phyloP scores from a whole-genome alignment of 148 eudicot genomes.

The Fagopyrum homotropicum region DNA sequence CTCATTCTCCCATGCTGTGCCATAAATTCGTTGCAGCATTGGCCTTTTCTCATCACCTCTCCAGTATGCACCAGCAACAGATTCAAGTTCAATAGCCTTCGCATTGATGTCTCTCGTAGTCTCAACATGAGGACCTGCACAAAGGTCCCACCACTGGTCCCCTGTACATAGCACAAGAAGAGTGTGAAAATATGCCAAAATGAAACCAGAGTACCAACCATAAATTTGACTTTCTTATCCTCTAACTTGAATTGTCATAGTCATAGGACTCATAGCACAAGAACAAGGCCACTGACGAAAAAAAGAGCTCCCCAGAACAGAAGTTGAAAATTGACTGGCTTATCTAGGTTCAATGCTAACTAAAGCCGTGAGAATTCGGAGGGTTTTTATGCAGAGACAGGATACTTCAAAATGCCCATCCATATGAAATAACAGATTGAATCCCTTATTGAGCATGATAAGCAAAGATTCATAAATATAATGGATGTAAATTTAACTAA shows the following conservation, averaged over 20 bases:
- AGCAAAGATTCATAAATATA: too few relatives aligned
- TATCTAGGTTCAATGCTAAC: not conserved
- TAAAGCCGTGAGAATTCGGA: not conserved
- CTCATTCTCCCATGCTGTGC: slow-evolving; percentile 97
- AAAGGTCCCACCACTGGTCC: slow-evolving; percentile 99
- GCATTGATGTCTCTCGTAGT: slow-evolving; percentile 82
- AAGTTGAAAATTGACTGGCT: not conserved
- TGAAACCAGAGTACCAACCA: not conserved
- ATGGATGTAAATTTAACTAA: too few relatives aligned
- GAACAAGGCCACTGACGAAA: too few relatives aligned
- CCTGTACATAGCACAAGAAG: slow-evolving; percentile 30
- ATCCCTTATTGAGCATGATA: too few relatives aligned
- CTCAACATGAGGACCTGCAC: slow-evolving; percentile 99
- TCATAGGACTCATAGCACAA: too few relatives aligned
- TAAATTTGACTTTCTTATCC: not conserved
- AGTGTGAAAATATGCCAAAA: not conserved
- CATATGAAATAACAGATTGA: too few relatives aligned
- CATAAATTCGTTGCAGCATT: slow-evolving; percentile 97
- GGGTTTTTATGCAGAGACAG: not conserved
- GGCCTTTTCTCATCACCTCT: slow-evolving; percentile 87
- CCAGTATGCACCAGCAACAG: slow-evolving; percentile 99
- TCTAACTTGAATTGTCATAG: not conserved
- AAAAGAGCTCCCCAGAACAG: not conserved
- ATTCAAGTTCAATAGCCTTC: slow-evolving; percentile 92
- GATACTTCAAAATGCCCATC: too few relatives aligned